Conservation (phyloP, 176 grass and related monocot species). For the Pontederia paniculata region DNA sequence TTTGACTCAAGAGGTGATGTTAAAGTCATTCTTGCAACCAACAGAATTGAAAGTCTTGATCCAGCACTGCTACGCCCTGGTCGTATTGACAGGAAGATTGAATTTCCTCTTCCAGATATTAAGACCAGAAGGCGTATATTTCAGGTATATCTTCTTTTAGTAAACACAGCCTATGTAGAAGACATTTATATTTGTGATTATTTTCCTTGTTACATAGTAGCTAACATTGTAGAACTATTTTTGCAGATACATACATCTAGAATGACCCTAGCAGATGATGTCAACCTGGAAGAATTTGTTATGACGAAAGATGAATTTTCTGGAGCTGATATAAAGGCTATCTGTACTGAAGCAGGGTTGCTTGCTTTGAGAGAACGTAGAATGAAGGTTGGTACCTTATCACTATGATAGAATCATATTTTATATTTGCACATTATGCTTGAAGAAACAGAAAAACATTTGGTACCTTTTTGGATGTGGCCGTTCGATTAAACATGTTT, state of each 20-base stretch:
- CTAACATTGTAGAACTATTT: too few relatives aligned
- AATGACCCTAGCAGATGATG: conserved; percentile 16
- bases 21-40: conserved; percentile 12
- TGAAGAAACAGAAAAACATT: too few relatives aligned
- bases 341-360: conserved; percentile 14
- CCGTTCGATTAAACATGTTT: too few relatives aligned
- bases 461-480: too few relatives aligned
- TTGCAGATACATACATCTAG: conserved; percentile 12
- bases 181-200: not conserved
- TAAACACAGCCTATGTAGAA: too few relatives aligned
- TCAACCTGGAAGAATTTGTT: conserved; percentile 15
- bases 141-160: not conserved
- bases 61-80: conserved; percentile 7
- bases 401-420: too few relatives aligned
- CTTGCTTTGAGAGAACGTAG: conserved; percentile 11
- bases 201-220: not conserved
- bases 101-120: conserved; percentile 15
- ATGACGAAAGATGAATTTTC: conserved; percentile 17
- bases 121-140: conserved; percentile 6
- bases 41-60: conserved; percentile 15
- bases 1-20: conserved; percentile 15
- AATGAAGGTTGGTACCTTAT: not conserved
- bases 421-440: too few relatives aligned
- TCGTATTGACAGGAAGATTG: conserved; percentile 8
- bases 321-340: conserved; percentile 14